phyloP scores from a whole-genome alignment of 768 basidiomycete genomes.

The Serpula lacrymans region DNA sequence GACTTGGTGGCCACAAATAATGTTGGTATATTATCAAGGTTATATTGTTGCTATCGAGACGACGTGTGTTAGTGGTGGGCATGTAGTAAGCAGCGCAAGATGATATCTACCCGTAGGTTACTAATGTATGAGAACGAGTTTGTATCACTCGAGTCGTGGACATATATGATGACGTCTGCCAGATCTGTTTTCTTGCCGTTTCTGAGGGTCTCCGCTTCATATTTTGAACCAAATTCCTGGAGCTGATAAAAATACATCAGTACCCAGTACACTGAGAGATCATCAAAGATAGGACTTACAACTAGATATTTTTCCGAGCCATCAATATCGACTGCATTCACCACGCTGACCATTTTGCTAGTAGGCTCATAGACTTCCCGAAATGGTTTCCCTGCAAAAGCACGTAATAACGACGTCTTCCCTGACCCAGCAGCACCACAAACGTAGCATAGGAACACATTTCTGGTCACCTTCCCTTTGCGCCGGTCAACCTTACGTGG shows the following conservation, averaged over 20 bases:
- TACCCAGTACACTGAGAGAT: not conserved
- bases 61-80: conserved; percentile 13
- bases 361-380: conserved; percentile 80
- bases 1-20: conserved; percentile 99
- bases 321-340: conserved; percentile 92
- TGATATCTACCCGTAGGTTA: conserved; percentile 74
- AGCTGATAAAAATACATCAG: conserved; percentile 45
- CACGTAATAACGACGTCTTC: conserved; percentile 82
- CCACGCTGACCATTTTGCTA: conserved; percentile 84
- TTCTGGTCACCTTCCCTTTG: conserved; percentile 84
- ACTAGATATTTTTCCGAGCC: conserved; percentile 96
- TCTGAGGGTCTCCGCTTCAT: conserved; percentile 86
- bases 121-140: conserved; percentile 99
- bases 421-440: conserved; percentile 95
- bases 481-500: conserved; percentile 82
- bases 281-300: conserved; percentile 47
- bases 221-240: conserved; percentile 96
- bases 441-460: conserved; percentile 91
- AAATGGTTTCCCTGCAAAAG: conserved; percentile 84
- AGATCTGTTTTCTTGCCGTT: conserved; percentile 89
- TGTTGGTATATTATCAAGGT: conserved; percentile 90
- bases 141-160: conserved; percentile 96
- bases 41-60: conserved; percentile 90
- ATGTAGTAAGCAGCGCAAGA: not conserved
- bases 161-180: conserved; percentile 93